Conservation (phyloP, 208 protist genomes). For the Borovskyia barvae region DNA sequence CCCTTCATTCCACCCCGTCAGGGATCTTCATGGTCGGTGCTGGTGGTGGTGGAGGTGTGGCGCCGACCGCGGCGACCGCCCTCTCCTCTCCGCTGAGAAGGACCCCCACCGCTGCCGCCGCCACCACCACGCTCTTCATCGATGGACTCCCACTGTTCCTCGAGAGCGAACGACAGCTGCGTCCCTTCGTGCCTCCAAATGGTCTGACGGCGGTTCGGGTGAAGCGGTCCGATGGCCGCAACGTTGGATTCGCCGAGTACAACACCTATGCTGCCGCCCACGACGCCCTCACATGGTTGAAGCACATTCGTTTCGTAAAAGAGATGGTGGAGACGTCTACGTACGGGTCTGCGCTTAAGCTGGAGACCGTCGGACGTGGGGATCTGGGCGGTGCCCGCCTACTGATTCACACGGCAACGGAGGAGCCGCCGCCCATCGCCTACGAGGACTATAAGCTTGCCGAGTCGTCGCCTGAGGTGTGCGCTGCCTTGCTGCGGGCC, state of each 20-base stretch:
- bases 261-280: constrained; percentile 25
- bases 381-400: not conserved
- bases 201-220: constrained; percentile 46
- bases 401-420: not conserved
- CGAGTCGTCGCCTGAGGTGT: constrained; percentile 4
- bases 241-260: constrained; percentile 69
- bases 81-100: not conserved
- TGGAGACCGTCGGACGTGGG: not conserved
- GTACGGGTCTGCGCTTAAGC: not conserved
- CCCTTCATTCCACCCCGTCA: too few relatives aligned
- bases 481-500: constrained; percentile 27
- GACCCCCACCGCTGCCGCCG: not conserved
- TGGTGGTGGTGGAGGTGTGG: not conserved
- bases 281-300: constrained; percentile 52
- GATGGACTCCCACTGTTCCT: constrained; percentile 37
- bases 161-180: constrained; percentile 35
- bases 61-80: not conserved
- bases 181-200: constrained; percentile 44
- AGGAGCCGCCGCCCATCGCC: constrained; percentile 17
- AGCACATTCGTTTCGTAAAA: constrained; percentile 15
- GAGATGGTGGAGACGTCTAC: constrained; percentile 22
- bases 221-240: constrained; percentile 34
- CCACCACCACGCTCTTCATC: constrained; percentile 48
- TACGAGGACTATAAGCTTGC: constrained; percentile 31
- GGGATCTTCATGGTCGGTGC: too few relatives aligned